Conservation (phyloP, 371 early-diverging fungal species). For the Mortierella sp. region DNA sequence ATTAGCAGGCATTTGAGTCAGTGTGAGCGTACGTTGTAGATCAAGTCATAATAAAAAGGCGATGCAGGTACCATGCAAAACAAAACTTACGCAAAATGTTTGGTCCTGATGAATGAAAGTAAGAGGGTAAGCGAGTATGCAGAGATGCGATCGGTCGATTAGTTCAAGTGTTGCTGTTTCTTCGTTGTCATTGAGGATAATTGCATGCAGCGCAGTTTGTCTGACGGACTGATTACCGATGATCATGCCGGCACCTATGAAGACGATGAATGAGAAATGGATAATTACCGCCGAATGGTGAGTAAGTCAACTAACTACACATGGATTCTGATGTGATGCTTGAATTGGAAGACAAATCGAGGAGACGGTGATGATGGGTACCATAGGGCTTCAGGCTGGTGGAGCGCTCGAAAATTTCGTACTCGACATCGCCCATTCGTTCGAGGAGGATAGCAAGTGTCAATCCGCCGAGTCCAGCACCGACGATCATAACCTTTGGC, state of each 20-base stretch:
- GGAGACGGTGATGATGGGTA: neutral
- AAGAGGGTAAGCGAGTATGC: neutral
- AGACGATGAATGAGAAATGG: neutral
- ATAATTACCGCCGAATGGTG: too few relatives aligned
- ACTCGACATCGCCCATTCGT: slow-evolving; percentile 15
- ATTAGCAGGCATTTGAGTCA: too few relatives aligned
- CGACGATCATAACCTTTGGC: slow-evolving; percentile 10
- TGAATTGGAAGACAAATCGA: neutral
- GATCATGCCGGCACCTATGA: slow-evolving; percentile 1
- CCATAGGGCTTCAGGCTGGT: slow-evolving; percentile 23
- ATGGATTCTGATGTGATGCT: neutral
- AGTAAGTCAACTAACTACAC: neutral
- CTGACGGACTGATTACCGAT: too few relatives aligned
- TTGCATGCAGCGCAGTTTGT: too few relatives aligned
- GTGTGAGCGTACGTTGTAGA: too few relatives aligned
- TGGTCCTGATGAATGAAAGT: neutral
- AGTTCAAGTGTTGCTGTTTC: neutral
- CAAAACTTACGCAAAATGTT: slow-evolving; percentile 10
- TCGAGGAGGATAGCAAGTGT: slow-evolving; percentile 15
- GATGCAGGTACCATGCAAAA: neutral
- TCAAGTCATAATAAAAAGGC: neutral
- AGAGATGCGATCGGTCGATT: neutral
- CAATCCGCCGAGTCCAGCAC: slow-evolving; percentile 19
- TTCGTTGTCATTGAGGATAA: neutral
- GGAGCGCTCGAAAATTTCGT: slow-evolving; percentile 33